Evolutionary conservation across 108 stramenopile species (phyloP), one percentile per base, ranked within the genome.

Genomic region (Pseudonitzschia multiseries): DNA sequence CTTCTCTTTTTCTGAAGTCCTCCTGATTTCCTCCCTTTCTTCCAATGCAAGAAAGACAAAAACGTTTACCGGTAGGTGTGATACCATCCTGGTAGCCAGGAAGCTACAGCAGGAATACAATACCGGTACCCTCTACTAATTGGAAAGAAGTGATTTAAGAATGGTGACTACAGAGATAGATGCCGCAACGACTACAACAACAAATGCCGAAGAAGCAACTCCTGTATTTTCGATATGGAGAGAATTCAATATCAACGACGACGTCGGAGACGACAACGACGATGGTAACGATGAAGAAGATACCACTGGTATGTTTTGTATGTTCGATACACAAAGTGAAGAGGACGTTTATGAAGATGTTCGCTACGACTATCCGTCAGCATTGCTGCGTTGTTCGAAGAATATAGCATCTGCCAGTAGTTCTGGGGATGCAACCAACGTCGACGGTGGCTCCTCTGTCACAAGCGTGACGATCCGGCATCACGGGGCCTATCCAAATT

Each of bases 161-260:
- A 2, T 36, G 2, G 36, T 6, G 4, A 6, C 36, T 36, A 36
- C 6, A 6, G 36, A 36, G 36, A 36, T 36, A 6, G 36, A 36
- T 36, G 4, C 36, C 36, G 36, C 36, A 36, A 36, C 36, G 6
- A 36, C 36, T 5, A 36, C 6, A 6, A 5, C 36, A 36, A 36
- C 2, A 36, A 2, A 36, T 36, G 36, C 2, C 6, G 46, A 48
- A 18, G 46, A 48, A 48, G 46, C 4, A 8, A 14, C 4, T 48
- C 46, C 46, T 2, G 18, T 48, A 2, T 62, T 62, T 24, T 62
- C 61, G 61, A 62, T 50, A 32, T 77, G 76, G 76, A 77, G 67
- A 57, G 76, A 77, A 77, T 70, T 64, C 63, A 42, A 79, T 24
- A 79, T 73, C 36, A 46, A 79, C 68, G 72, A 69, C 28, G 31